Evolutionary conservation across 305 asterid genomes (phyloP), one percentile per base, ranked within the genome.

Genomic region (Ilex paraguariensis): DNA sequence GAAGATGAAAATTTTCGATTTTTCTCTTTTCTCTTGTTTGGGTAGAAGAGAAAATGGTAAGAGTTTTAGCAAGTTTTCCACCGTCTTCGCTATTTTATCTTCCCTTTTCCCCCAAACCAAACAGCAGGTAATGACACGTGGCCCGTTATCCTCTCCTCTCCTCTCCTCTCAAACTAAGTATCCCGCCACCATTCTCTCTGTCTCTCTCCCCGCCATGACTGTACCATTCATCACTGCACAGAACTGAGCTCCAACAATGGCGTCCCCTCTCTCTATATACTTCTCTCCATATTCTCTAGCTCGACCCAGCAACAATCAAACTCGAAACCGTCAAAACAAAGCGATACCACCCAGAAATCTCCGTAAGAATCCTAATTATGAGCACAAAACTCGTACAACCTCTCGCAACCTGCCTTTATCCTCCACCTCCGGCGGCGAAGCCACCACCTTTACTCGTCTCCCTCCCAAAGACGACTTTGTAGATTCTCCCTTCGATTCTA

Each of bases 391-490:
- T 68, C 73, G 77, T 10, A 75, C 73, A 16, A 31, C 54, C 33
- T 74, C 66, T 39, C 74, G 64, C 81, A 65, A 53, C 28, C 72
- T 70, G 32, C 58, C 75, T 30, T 66, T 63, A 57, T 72, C 80
- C 69, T 33, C 84, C 82, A 49, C 62, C 56, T 74, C 72, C 60
- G 96, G 96, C 7, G 87, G 87, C 13, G 88, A 82, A 2, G 96
- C 97, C 65, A 89, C 96, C 33, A 84, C 94, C 54, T 92, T 72
- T 80, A 82, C 96, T 66, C 82, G 90, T 53, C 75, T 92, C 0
- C 97, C 98, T 49, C 96, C 95, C 0, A 87, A 67, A 76, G 94
- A 85, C n/a, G 98, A 89, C 75, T 81, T 84, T 62, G 63, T 54
- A n/a, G n/a, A 4, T 49, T 59, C 13, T 66, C 75, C 21, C n/a